Conservation (phyloP, 352 stramenopile genomes). For the Globisporangium barbulae region DNA sequence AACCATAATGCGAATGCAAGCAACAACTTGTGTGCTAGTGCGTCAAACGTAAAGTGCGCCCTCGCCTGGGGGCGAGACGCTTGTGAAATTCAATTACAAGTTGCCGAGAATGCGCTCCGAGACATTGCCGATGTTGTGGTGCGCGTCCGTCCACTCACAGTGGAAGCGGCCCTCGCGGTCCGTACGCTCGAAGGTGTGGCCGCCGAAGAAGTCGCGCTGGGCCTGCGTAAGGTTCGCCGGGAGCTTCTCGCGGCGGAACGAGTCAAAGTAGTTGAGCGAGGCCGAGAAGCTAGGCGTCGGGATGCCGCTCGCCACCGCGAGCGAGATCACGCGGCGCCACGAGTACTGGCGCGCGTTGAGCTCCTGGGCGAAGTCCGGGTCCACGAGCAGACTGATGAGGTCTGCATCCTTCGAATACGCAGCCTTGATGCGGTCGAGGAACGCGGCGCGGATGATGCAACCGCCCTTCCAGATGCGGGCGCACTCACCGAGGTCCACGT, state of each 20-base stretch:
- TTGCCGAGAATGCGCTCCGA: constrained; percentile 92
- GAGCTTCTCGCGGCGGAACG: constrained; percentile 93
- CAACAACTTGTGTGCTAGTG: background rate
- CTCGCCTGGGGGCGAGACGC: background rate
- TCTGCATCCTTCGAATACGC: constrained; percentile 91
- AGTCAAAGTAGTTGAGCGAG: constrained; percentile 98
- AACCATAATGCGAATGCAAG: background rate
- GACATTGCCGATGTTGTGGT: constrained; percentile 97
- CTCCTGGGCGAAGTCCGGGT: constrained; percentile 95
- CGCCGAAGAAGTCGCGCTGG: constrained; percentile 99
- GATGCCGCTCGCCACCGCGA: constrained; percentile 94
- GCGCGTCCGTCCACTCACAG: constrained; percentile 96
- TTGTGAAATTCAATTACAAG: constrained; percentile 47
- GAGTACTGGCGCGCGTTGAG: constrained; percentile 94
- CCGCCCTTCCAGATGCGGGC: constrained; percentile 98
- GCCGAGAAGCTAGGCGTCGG: constrained; percentile 88
- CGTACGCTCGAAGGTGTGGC: constrained; percentile 97
- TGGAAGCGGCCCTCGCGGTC: constrained; percentile 95
- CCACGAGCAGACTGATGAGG: constrained; percentile 96
- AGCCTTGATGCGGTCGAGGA: constrained; percentile 97
- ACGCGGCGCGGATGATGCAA: constrained; percentile 98
- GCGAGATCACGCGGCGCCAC: constrained; percentile 96
- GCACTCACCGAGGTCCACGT: constrained; percentile 96
- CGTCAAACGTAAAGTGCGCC: constrained; percentile 1
- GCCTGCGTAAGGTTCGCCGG: constrained; percentile 98